A percentile compares a stretch with the other conserved stretches of the same genome.
Evolutionary conservation across 495 filamentous ascomycete genomes (phyloP).

Genomic region (Amorphotheca resinae): DNA sequence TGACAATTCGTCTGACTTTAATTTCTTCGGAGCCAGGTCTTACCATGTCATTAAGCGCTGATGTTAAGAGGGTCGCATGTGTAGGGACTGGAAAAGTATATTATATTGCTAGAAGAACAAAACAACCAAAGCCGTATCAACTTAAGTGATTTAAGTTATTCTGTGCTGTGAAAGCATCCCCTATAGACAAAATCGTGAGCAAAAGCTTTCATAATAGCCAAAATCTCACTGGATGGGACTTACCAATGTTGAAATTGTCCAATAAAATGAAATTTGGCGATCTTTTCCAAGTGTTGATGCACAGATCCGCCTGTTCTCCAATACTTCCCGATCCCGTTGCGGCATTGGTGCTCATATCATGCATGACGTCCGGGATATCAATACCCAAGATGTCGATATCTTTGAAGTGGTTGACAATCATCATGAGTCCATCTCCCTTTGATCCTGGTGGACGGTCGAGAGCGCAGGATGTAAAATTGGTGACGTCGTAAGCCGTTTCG

Average conservation of each 20-base stretch:
- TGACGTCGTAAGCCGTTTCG: slow-evolving; percentile 65
- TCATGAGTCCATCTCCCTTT: slow-evolving; percentile 44
- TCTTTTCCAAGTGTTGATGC: slow-evolving; percentile 53
- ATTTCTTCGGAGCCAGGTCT: too few relatives aligned
- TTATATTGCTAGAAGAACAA: too few relatives aligned
- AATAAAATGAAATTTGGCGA: slow-evolving; percentile 81
- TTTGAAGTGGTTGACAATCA: slow-evolving; percentile 88
- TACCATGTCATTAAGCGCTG: too few relatives aligned
- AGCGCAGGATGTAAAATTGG: slow-evolving; percentile 49
- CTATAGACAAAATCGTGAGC: too few relatives aligned
- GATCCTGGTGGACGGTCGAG: slow-evolving; percentile 59
- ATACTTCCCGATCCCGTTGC: slow-evolving; percentile 54
- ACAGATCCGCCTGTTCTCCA: slow-evolving; percentile 54
- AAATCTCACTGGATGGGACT: slow-evolving; percentile 23
- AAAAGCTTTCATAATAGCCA: too few relatives aligned
- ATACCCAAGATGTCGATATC: slow-evolving; percentile 60
- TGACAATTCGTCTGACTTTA: too few relatives aligned
- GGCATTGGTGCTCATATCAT: slow-evolving; percentile 58
- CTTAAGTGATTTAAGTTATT: slow-evolving; percentile 18
- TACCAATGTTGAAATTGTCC: slow-evolving; percentile 73
- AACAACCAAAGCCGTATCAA: too few relatives aligned
- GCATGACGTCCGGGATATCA: slow-evolving; percentile 62
- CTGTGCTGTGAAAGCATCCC: slow-evolving; percentile 22
- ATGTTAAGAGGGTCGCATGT: too few relatives aligned
- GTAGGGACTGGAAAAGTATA: too few relatives aligned